Evolutionary conservation across 148 eudicot species (phyloP), one percentile per base, ranked within the genome.

Genomic region (Gaultheria prostrata): DNA sequence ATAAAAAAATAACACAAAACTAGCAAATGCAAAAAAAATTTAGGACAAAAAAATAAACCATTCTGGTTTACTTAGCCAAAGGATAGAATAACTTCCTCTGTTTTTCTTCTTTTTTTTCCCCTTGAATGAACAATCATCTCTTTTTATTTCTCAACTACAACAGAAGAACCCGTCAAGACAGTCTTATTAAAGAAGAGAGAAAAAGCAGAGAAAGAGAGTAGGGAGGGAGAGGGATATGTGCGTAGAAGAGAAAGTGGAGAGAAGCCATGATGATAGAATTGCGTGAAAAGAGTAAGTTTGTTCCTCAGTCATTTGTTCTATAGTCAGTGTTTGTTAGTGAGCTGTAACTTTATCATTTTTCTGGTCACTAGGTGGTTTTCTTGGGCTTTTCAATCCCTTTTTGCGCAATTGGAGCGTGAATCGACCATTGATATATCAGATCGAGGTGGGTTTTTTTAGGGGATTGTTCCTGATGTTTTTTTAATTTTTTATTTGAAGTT

Each of bases 401-500:
- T 28, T 26, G 53, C 21, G 56, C 32, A 24, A 45, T 80, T 17
- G 74, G 45, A 46, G 20, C 26, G 74, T 24, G 54, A 63, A 80
- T 63, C 14, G 73, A 46, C 11, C 70, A 63, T 80, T 80, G 73
- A 32, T 61, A 5, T 35, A 28, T 80, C 56, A 63, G 54, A 80
- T 80, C 73, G 54, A 80, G 48, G 74, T 63, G 73, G 56, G 75
- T 46, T 46, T 80, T 49, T 63, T 63, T 10, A 24, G 32, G 69
- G 69, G 69, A 67, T 51, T 1, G 17, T 51, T 51, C 17, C 56
- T 28, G 4, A 28, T 28, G 54, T 70, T 39, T 21, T 26, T 28
- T 3, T n/a, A n/a, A n/a, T n/a, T 30, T 28, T 48, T 4, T 49
- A 8, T 12, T 59, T 8, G 53, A 65, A n/a, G 28, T 57, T 79